Conservation (phyloP, 1,284 basidiomycete genomes). For the Ceratobasidium theobromae region DNA sequence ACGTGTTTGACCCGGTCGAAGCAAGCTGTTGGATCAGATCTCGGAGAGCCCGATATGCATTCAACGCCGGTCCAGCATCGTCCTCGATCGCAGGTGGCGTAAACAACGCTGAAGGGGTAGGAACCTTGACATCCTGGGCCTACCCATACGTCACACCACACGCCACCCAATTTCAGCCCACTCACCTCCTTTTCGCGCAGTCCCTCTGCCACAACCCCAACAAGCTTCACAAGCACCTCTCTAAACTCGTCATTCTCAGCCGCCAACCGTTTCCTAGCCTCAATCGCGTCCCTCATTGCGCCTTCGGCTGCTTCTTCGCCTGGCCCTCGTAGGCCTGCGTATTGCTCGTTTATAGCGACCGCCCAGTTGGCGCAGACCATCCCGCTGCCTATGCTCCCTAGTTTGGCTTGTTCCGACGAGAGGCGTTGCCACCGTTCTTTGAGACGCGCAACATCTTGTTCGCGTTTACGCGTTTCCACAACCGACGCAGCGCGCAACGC, state of each 20-base stretch:
- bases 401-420: slow-evolving; percentile 62
- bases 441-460: slow-evolving; percentile 78
- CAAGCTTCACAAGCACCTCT: slow-evolving; percentile 68
- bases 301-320: slow-evolving; percentile 61
- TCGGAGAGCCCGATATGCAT: slow-evolving; percentile 18
- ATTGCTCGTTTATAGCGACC: slow-evolving; percentile 21
- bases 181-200: slow-evolving; percentile 40
- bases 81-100: not conserved
- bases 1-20: not conserved
- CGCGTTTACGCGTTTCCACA: slow-evolving; percentile 41
- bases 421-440: slow-evolving; percentile 75
- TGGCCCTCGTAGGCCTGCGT: not conserved
- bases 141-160: not conserved
- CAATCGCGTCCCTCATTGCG: slow-evolving; percentile 73
- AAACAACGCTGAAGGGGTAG: not conserved
- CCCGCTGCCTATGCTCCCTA: slow-evolving; percentile 44
- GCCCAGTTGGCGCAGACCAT: slow-evolving; percentile 36
- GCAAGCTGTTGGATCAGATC: slow-evolving; percentile 19
- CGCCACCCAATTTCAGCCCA: not conserved
- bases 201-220: slow-evolving; percentile 50
- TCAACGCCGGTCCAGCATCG: slow-evolving; percentile 2
- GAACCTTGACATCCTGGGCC: slow-evolving; percentile 4
- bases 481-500: slow-evolving; percentile 4
- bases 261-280: slow-evolving; percentile 61
- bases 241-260: slow-evolving; percentile 73